Evolutionary conservation across 257 asterid species (phyloP).

Genomic region (Datura wrightii): DNA sequence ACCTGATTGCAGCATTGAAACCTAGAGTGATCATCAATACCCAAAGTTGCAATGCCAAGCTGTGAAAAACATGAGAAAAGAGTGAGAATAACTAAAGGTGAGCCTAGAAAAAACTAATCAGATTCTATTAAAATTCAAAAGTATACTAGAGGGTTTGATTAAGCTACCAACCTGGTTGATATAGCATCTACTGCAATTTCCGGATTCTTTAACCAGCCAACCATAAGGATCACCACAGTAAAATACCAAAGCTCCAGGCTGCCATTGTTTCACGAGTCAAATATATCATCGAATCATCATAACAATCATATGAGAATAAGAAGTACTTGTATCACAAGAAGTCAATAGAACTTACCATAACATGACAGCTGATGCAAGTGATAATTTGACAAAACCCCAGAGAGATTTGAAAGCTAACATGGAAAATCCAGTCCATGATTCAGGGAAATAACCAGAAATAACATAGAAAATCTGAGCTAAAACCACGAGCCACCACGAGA

Average conservation of each 20-base stretch:
- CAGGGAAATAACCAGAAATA: conserved; percentile 68
- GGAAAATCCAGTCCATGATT: conserved; percentile 87
- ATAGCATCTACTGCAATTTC: conserved; percentile 78
- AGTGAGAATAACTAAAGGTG: neutral
- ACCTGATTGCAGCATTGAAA: conserved; percentile 93
- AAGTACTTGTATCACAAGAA: neutral
- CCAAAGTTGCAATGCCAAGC: conserved; percentile 83
- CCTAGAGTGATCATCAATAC: conserved; percentile 74
- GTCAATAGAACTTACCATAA: conserved; percentile 59
- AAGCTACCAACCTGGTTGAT: conserved; percentile 71
- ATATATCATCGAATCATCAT: neutral
- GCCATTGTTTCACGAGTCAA: conserved; percentile 34
- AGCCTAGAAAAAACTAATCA: neutral
- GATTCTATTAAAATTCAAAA: neutral
- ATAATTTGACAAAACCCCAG: conserved; percentile 64
- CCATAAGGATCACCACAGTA: conserved; percentile 75
- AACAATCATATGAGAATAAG: neutral
- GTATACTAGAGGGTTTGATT: neutral
- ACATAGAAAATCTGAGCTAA: conserved; percentile 74
- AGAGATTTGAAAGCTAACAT: conserved; percentile 64
- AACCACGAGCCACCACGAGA: conserved; percentile 86
- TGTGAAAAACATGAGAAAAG: conserved; percentile 37
- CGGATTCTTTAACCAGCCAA: conserved; percentile 78
- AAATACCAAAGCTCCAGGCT: conserved; percentile 90
- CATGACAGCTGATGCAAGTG: conserved; percentile 90